A percentile compares a stretch with the other conserved stretches of the same genome.
These are phyloP conservation scores for Aureobasidium sp. DNA, from an alignment of 2,329 filamentous ascomycete species.

Conservation along the genomic window DNA sequence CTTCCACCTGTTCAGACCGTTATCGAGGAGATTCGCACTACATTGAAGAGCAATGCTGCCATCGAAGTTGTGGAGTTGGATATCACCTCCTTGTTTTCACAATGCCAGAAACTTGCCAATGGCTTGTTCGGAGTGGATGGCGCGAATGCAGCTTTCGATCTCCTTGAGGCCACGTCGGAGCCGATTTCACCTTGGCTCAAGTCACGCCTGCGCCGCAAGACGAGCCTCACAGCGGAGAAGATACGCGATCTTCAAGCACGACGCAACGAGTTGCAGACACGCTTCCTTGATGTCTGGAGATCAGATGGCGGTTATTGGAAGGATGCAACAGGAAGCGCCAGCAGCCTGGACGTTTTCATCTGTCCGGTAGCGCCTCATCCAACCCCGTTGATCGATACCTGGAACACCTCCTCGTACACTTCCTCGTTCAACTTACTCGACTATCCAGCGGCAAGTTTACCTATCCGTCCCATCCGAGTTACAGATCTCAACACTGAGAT, in stretches of 20 bases:
- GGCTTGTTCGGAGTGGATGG: conserved; percentile 53
- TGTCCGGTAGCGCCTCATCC: conserved; percentile 58
- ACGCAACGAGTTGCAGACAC: conserved; percentile 44
- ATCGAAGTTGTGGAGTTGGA: conserved; percentile 53
- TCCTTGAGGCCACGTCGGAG: conserved; percentile 47
- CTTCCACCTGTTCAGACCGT: conserved; percentile 42
- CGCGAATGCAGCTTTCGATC: conserved; percentile 45
- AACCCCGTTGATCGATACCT: conserved; percentile 52
- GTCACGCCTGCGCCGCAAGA: conserved; percentile 41
- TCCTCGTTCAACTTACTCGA: conserved; percentile 54
- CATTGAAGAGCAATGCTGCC: conserved; percentile 22
- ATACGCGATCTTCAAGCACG: conserved; percentile 46
- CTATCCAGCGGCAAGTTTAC: conserved; percentile 50
- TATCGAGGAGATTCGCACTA: conserved; percentile 36
- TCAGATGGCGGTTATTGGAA: conserved; percentile 29
- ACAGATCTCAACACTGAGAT: conserved; percentile 45
- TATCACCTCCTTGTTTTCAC: conserved; percentile 42
- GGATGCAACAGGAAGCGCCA: conserved; percentile 7
- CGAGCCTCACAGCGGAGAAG: conserved; percentile 38
- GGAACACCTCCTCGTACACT: conserved; percentile 56
- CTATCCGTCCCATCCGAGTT: conserved; percentile 42
- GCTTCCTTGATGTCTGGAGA: conserved; percentile 51
- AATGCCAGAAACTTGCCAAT: conserved; percentile 49
- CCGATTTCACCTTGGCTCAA: conserved; percentile 53
- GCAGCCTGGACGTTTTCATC: conserved; percentile 48